Base-by-base conservation (phyloP, 805 yeast species). In the Kuraishia ogatae region DNA sequence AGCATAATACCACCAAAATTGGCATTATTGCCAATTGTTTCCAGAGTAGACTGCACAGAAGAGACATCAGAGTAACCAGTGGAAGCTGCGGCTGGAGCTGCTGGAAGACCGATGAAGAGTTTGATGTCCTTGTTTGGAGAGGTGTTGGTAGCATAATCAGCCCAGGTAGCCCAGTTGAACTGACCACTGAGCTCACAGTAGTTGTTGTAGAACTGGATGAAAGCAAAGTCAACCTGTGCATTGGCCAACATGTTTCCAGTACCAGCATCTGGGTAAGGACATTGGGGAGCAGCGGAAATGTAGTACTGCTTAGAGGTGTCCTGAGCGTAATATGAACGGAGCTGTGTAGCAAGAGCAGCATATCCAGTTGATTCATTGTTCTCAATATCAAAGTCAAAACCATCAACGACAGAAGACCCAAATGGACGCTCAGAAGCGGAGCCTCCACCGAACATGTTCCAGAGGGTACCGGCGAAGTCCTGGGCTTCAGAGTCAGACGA, bases 241-340 rank as follows among this genome's bases (percentile, higher is more conserved):
- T 78, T 51, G 39, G 67, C 64, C 51, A 79, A 62, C 43, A 79
- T 66, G 53, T 71, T 67, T 55, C 77, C 76, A 47, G 73, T 66
- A 51, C 70, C 67, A 13, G 81, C 84, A 72, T 91, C 97, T 20
- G 97, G 96, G 67, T 84, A 87, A 24, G 83, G 85, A 73, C 97
- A 92, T 73, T 90, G 97, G 21, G 97, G 97, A 59, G 97, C 93
- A 60, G 96, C 96, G 54, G 96, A 83, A 50, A 90, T 72, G 67
- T 85, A 88, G 72, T 84, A 88, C 28, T 70, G 62, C 69, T 84
- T 87, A 50, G 86, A 75, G 39, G 59, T 46, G 48, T 74, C 70
- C 13, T 60, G 60, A 51, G 71, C 72, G 56, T 69, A 77, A 53
- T 67, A 67, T 2, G 57, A 55, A 60, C 81, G 73, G 58, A 84